phyloP scores from a whole-genome alignment of 148 eudicot species.

The Oxyria digyna region DNA sequence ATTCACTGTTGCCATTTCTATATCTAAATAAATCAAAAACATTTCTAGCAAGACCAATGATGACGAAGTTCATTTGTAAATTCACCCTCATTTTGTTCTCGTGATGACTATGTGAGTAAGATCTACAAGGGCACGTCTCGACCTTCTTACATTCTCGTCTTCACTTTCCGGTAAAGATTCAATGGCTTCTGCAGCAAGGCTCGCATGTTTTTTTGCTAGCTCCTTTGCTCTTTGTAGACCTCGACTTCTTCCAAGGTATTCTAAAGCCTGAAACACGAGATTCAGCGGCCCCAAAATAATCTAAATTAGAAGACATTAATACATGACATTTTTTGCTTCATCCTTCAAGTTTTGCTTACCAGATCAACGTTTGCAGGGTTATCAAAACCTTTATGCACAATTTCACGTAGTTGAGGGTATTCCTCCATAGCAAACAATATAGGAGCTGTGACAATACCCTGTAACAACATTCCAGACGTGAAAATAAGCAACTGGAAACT shows the following conservation, averaged over 20 bases:
- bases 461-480: constrained; percentile 3
- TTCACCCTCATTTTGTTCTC: constrained; percentile 50
- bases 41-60: background rate
- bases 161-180: constrained; percentile 61
- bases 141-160: constrained; percentile 59
- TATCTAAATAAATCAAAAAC: too few relatives aligned
- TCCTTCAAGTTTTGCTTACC: constrained; percentile 36
- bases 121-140: constrained; percentile 82
- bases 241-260: constrained; percentile 66
- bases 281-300: background rate
- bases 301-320: background rate
- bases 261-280: constrained; percentile 45
- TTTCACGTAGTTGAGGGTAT: constrained; percentile 62
- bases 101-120: constrained; percentile 69
- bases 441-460: constrained; percentile 94
- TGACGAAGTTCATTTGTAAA: background rate
- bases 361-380: constrained; percentile 61
- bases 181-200: constrained; percentile 64
- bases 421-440: constrained; percentile 88
- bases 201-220: constrained; percentile 74
- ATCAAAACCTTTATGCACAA: constrained; percentile 66
- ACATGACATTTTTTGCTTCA: background rate
- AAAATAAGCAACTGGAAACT: background rate
- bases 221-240: constrained; percentile 78
- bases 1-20: too few relatives aligned